Percentiles rank a stretch among this genome's conserved stretches.
phyloP scores from a whole-genome alignment of 306 rosid genomes.

The Lagenaria siceraria region DNA sequence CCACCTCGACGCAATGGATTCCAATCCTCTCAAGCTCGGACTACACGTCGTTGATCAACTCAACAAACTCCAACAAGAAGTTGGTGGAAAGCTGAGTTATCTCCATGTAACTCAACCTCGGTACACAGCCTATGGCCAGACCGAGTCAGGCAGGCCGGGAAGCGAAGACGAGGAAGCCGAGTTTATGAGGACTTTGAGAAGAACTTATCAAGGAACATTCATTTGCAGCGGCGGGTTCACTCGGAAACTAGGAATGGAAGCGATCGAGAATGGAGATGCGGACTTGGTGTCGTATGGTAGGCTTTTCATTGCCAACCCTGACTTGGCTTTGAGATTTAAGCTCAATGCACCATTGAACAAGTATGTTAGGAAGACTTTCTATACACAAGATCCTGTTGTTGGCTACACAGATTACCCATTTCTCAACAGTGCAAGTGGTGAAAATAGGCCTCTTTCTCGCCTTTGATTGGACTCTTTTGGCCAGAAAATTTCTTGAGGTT shows the following conservation, averaged over 20 bases:
- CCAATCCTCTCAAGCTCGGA: slow-evolving; percentile 64
- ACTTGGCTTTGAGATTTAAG: slow-evolving; percentile 49
- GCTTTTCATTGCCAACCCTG: slow-evolving; percentile 66
- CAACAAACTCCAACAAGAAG: slow-evolving; percentile 43
- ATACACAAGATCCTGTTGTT: slow-evolving; percentile 67
- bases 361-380: slow-evolving; percentile 66
- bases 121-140: slow-evolving; percentile 45
- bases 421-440: slow-evolving; percentile 14
- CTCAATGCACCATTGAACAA: slow-evolving; percentile 46
- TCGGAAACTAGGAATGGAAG: slow-evolving; percentile 60
- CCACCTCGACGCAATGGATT: slow-evolving; percentile 76
- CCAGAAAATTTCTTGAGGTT: not conserved
- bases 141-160: slow-evolving; percentile 59
- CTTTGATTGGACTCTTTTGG: slow-evolving; percentile 25
- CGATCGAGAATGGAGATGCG: slow-evolving; percentile 47
- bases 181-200: slow-evolving; percentile 41
- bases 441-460: slow-evolving; percentile 19
- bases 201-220: slow-evolving; percentile 58
- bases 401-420: slow-evolving; percentile 84
- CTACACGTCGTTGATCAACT: slow-evolving; percentile 64
- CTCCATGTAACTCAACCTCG: slow-evolving; percentile 89
- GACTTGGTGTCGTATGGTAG: slow-evolving; percentile 82
- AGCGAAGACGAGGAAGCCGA: slow-evolving; percentile 55
- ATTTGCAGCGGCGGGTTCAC: slow-evolving; percentile 85
- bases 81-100: slow-evolving; percentile 46